phyloP scores from a whole-genome alignment of 441 rosid genomes.

The Pelargonium myrrhifolium region DNA sequence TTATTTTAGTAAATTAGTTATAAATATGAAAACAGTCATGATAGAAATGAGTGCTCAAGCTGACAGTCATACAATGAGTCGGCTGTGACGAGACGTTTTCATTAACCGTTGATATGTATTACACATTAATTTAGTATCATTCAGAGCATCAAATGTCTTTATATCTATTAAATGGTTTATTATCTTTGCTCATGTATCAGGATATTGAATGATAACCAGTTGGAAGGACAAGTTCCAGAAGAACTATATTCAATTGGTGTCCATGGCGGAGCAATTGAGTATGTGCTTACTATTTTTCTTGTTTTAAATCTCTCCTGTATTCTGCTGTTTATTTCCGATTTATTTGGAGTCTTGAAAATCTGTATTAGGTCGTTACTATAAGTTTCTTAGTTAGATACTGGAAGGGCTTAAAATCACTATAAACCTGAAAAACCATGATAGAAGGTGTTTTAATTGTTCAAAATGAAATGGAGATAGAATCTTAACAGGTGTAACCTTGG shows the following conservation, averaged over 20 bases:
- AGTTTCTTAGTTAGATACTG: neutral
- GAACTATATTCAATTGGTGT: constrained; percentile 78
- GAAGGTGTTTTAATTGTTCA: neutral
- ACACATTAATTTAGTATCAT: neutral
- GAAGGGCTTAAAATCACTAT: neutral
- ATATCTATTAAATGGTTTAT: neutral
- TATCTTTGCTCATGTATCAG: constrained; percentile 32
- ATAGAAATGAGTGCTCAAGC: neutral
- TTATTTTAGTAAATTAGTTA: too few relatives aligned
- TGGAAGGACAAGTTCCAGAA: constrained; percentile 85
- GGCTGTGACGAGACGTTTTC: neutral
- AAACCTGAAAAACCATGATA: neutral
- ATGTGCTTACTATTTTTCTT: constrained; percentile 27
- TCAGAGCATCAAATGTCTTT: neutral
- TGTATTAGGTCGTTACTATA: too few relatives aligned
- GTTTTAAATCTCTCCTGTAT: neutral
- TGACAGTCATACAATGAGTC: neutral
- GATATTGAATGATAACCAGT: constrained; percentile 54
- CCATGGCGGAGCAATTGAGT: constrained; percentile 93
- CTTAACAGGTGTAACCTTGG: neutral
- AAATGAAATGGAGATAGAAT: neutral
- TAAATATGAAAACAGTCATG: too few relatives aligned
- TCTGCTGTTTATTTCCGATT: neutral
- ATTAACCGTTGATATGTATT: neutral
- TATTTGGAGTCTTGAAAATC: too few relatives aligned